Base-by-base conservation (phyloP, 176 grass and related monocot genomes). In the Echinochloa phyllopogon region DNA sequence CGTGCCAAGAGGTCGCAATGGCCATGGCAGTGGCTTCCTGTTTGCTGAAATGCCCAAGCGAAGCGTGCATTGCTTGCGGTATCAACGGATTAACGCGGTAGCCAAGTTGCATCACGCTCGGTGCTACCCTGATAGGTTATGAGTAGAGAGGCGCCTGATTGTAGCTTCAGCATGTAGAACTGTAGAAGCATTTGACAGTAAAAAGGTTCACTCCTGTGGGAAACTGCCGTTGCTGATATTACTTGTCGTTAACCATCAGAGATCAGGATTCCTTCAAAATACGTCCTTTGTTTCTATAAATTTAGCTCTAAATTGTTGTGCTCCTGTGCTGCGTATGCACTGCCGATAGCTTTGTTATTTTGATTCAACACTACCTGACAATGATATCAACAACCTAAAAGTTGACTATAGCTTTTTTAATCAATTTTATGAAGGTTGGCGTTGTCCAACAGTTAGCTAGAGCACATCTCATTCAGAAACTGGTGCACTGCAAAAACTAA, bases 31-130 rank as follows among this genome's bases (percentile, higher is more conserved):
- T 11, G 63, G 59, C 51, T 15, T 87, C n/a, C 12, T 92, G 94
- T 85, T 90, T 58, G 90, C 68, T 45, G 73, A 87, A 92, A 92
- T 83, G 87, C 38, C 59, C 45, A 57, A 75, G 21, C 25, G 15
- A 66, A 74, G 49, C 57, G 13, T 40, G 48, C 63, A 13, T 50
- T 60, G 12, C 42, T 62, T 82, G 17, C 7, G 10, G 21, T 50
- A 3, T 61, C 42, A 27, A 65, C 18, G 72, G 21, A 69, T 43
- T 25, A 17, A 63, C 38, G 56, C 27, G 40, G 44, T 6, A 50
- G 17, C 49, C 11, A 72, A 45, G 18, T 71, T 56, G 62, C 38
- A 53, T 69, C 47, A 41, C 8, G 58, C 16, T 27, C 27, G 17
- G 18, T 24, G 7, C 58, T 64, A 79, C 6, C 27, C 29, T 44